A percentile compares a stretch with the other conserved stretches of the same genome.
phyloP scores from a whole-genome alignment of 2,329 filamentous ascomycete species.

The Cladosporium sp. region DNA sequence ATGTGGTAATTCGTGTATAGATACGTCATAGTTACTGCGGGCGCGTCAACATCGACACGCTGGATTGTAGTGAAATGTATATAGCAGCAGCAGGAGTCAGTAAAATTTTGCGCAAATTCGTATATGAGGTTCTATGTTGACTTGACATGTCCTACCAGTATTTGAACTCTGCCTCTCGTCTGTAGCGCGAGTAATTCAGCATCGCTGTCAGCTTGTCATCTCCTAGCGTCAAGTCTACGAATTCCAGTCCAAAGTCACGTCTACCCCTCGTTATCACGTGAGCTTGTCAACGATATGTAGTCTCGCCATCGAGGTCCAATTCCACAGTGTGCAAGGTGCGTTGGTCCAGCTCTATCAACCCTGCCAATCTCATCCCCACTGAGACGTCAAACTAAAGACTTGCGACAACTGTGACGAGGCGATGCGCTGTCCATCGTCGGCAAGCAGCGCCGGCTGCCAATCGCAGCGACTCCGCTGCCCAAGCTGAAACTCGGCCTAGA shows the following conservation, averaged over 20 bases:
- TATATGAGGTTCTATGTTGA: neutral
- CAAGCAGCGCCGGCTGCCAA: conserved; percentile 9
- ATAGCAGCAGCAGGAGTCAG: neutral
- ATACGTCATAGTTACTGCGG: neutral
- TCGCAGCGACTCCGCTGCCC: conserved; percentile 9
- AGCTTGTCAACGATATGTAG: neutral
- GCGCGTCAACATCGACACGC: neutral
- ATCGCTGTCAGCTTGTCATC: too few relatives aligned
- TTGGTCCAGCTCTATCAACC: neutral
- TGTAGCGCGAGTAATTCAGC: neutral
- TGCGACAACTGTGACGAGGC: neutral
- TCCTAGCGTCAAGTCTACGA: too few relatives aligned
- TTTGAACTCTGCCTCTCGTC: neutral
- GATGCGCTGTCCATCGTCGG: conserved; percentile 8
- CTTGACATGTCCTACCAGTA: neutral
- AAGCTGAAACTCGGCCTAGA: conserved; percentile 12
- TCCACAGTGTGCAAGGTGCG: neutral
- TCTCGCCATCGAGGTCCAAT: neutral
- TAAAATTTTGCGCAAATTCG: neutral
- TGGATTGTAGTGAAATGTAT: neutral
- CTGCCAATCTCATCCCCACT: neutral
- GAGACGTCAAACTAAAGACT: neutral
- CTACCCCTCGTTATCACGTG: neutral
- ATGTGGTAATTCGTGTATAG: too few relatives aligned
- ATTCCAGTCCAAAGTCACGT: neutral